These are phyloP conservation scores for Chenopodium album DNA, from an alignment of 148 eudicot species.

Conservation along the genomic window DNA sequence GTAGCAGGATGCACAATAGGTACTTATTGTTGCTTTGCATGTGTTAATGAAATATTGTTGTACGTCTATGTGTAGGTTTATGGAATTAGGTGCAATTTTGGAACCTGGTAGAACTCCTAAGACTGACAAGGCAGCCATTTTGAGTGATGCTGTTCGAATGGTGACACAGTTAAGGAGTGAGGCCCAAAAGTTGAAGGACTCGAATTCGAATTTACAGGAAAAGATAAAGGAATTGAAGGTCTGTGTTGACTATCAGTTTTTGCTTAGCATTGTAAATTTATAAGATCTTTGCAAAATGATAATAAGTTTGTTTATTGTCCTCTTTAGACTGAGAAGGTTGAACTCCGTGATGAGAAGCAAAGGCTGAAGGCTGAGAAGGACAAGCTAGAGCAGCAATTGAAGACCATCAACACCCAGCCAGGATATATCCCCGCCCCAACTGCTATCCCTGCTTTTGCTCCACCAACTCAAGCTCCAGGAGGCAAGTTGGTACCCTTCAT, in stretches of 20 bases:
- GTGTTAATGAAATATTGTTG: not conserved
- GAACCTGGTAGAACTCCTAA: constrained; percentile 70
- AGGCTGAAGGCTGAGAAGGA: constrained; percentile 77
- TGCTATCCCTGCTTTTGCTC: constrained; percentile 54
- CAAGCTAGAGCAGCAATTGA: constrained; percentile 61
- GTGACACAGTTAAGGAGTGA: constrained; percentile 64
- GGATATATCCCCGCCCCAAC: constrained; percentile 48
- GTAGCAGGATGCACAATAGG: not conserved
- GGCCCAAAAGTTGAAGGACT: constrained; percentile 64
- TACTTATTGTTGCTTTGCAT: not conserved
- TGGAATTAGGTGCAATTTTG: constrained; percentile 62
- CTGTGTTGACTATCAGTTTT: not conserved
- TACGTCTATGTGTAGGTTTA: constrained; percentile 43
- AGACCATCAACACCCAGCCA: constrained; percentile 54
- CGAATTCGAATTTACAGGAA: constrained; percentile 57
- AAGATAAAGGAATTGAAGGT: constrained; percentile 80
- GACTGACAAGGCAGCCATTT: constrained; percentile 68
- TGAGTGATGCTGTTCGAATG: constrained; percentile 65
- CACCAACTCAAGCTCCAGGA: constrained; percentile 53
- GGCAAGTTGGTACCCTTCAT: constrained; percentile 61
- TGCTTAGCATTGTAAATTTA: not conserved
- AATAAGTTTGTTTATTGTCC: not conserved
- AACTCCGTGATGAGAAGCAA: constrained; percentile 80
- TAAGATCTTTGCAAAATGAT: not conserved
- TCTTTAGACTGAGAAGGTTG: constrained; percentile 59